Conservation (phyloP, 2,329 filamentous ascomycete species). For the Intubia oerlemansii region DNA sequence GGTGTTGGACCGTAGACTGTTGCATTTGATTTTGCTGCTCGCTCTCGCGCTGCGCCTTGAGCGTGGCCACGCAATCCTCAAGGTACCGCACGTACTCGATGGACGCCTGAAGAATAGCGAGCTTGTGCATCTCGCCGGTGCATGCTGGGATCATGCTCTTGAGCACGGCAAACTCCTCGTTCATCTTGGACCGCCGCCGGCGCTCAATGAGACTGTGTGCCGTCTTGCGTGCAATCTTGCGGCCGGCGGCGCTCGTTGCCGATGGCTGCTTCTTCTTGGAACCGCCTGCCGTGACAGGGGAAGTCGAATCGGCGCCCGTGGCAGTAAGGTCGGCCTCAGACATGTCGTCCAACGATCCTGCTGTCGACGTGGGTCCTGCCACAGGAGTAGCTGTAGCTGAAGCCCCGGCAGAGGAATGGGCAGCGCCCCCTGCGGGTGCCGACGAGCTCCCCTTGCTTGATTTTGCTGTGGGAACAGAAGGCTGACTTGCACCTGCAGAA, state of each 20-base stretch:
- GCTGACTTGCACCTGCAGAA: too few species aligned
- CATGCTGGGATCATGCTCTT: slow-evolving; percentile 95
- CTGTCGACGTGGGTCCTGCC: background rate
- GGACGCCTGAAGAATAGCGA: slow-evolving; percentile 87
- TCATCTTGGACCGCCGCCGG: slow-evolving; percentile 85
- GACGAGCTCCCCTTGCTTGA: background rate
- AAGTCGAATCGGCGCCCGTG: too few species aligned
- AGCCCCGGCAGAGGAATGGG: background rate
- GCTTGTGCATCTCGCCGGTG: slow-evolving; percentile 93
- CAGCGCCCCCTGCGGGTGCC: background rate
- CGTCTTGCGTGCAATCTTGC: slow-evolving; percentile 88
- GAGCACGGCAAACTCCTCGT: slow-evolving; percentile 84
- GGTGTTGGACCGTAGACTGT: too few species aligned
- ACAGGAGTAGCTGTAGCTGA: slow-evolving; percentile 3
- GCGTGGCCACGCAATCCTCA: slow-evolving; percentile 63
- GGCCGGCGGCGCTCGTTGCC: slow-evolving; percentile 62
- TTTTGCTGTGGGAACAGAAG: slow-evolving; percentile 6
- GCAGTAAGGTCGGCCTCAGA: too few species aligned
- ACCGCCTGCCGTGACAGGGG: too few species aligned
- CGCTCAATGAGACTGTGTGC: slow-evolving; percentile 91
- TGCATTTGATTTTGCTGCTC: slow-evolving; percentile 8
- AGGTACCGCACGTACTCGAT: slow-evolving; percentile 94
- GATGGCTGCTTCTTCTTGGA: slow-evolving; percentile 48
- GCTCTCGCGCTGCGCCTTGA: slow-evolving; percentile 39
- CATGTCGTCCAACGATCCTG: slow-evolving; percentile 7